Evolutionary conservation across 257 asterid genomes (phyloP), one percentile per base, ranked within the genome.

Genomic region (Ocimum tenuiflorum): DNA sequence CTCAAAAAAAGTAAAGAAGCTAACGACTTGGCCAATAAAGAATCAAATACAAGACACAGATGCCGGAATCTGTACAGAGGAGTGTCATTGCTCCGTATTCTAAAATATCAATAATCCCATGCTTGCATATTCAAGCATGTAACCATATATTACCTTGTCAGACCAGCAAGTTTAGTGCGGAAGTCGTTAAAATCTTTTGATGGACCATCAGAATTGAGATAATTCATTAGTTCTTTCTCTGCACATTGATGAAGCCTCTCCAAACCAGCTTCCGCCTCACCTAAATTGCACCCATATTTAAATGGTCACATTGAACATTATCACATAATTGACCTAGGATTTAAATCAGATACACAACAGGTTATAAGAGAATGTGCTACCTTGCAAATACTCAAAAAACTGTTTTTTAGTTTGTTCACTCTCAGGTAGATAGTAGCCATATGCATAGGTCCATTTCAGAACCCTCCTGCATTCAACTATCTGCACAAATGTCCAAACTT

Each of bases 191-290:
- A 94, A 62, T 84, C 95, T 67, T 80, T 80, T 60, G 95, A 82
- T 23, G 89, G 87, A 14, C 82, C 84, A 4, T 85, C 89, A 12
- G 88, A 70, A 60, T 68, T 68, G 66, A 94, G 79, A 76, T 77
- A 85, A 68, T 33, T 77, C 79, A 71, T 83, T 31, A 94, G 81
- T 78, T 90, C 97, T 70, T 94, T 94, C 79, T 94, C 99, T 29
- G 94, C 97, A 88, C 99, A 94, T 61, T 87, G 97, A 79, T 94
- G 99, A 69, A 94, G 96, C 84, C 99, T 86, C 88, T 90, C 99
- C 72, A 94, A 79, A 70, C 97, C 99, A 19, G 97, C 91, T 79
- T 94, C 99, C 3, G 99, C 99, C 77, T 94, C 99, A 59, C 99
- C 99, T 94, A 73, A 61, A 76, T 29, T 15, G 50, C 54, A 52